phyloP scores from a whole-genome alignment of 768 basidiomycete species.

The Fomitopsis serialis region DNA sequence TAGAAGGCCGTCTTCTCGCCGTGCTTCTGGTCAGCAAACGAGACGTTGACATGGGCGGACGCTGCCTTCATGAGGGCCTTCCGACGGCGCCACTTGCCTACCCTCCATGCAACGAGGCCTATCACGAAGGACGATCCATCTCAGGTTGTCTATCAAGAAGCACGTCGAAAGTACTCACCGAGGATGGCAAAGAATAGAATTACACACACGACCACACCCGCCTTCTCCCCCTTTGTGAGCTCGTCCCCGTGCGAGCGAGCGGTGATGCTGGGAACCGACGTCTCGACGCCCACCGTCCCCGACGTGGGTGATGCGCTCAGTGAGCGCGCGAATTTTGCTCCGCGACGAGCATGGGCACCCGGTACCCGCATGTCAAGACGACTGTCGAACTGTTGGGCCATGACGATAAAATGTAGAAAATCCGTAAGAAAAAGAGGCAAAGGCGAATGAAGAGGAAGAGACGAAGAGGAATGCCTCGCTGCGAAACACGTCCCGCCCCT shows the following conservation, averaged over 20 bases:
- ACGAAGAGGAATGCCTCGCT: not conserved
- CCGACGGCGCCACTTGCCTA: constrained; percentile 14
- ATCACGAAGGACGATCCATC: not conserved
- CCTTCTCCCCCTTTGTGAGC: not conserved
- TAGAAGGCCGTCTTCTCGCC: not conserved
- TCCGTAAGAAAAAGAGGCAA: not conserved
- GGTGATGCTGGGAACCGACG: not conserved
- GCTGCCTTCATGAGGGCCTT: constrained; percentile 6
- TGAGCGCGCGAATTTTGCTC: not conserved
- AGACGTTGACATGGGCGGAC: constrained; percentile 8
- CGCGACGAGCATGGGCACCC: not conserved
- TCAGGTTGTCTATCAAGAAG: not conserved
- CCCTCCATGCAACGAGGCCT: constrained; percentile 15
- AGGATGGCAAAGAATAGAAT: not conserved
- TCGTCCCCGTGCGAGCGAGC: not conserved
- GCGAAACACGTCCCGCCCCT: not conserved
- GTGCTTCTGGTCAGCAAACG: constrained; percentile 7
- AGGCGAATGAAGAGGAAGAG: not conserved
- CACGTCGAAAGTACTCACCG: not conserved
- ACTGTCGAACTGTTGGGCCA: not conserved
- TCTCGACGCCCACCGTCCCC: not conserved
- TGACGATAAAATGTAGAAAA: constrained; percentile 1
- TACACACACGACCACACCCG: not conserved
- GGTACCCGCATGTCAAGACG: not conserved
- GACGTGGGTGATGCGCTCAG: not conserved